Evolutionary conservation across 2,329 filamentous ascomycete species (phyloP).

Genomic region (Claviceps quebecensis): DNA sequence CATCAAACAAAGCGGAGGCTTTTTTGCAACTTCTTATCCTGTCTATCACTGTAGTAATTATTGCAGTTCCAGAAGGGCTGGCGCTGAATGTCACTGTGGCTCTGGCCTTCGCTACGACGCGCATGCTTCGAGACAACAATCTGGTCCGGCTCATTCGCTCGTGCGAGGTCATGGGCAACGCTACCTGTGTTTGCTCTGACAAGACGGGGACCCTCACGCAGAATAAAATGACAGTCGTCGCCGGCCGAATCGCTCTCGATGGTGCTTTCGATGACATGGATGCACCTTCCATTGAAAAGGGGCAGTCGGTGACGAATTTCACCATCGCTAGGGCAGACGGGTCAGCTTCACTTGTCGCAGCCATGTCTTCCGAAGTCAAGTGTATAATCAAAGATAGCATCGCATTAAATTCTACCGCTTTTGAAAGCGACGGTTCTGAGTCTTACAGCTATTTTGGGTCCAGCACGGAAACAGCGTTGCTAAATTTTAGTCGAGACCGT

Average conservation of each 20-base stretch:
- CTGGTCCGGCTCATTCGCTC: slow-evolving; percentile 44
- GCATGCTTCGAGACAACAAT: slow-evolving; percentile 51
- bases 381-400: slow-evolving; percentile 25
- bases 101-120: slow-evolving; percentile 46
- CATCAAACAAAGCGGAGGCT: slow-evolving; percentile 38
- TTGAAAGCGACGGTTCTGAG: slow-evolving; percentile 29
- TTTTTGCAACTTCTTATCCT: slow-evolving; percentile 46
- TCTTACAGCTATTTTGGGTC: slow-evolving; percentile 33
- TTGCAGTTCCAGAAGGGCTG: slow-evolving; percentile 46
- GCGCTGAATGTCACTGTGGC: slow-evolving; percentile 47
- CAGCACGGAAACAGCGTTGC: slow-evolving; percentile 40
- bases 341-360: slow-evolving; percentile 16
- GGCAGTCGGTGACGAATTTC: slow-evolving; percentile 11
- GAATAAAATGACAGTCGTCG: slow-evolving; percentile 48
- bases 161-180: slow-evolving; percentile 51
- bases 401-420: slow-evolving; percentile 37
- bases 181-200: slow-evolving; percentile 49
- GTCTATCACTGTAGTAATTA: slow-evolving; percentile 44
- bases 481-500: slow-evolving; percentile 35
- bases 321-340: slow-evolving; percentile 13
- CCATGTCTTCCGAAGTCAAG: slow-evolving; percentile 21
- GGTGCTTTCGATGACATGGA: slow-evolving; percentile 23
- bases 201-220: slow-evolving; percentile 53
- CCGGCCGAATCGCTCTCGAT: slow-evolving; percentile 35
- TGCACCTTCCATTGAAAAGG: slow-evolving; percentile 8